Evolutionary conservation across 441 rosid species (phyloP), one percentile per base, ranked within the genome.

Genomic region (Erodium moschatum): DNA sequence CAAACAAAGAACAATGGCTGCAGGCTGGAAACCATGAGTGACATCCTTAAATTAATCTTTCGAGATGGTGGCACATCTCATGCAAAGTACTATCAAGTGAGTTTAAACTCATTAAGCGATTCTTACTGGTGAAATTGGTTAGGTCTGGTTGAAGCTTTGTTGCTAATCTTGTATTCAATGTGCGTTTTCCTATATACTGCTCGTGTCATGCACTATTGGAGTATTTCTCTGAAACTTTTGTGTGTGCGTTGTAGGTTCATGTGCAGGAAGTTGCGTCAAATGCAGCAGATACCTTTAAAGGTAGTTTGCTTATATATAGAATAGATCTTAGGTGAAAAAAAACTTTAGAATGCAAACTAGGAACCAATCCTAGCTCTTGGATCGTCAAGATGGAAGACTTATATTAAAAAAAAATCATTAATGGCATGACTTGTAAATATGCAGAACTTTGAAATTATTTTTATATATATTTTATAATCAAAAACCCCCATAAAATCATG

Each of bases 11-110:
- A 79, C 74, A 66, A 77, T 64, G 81, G 69, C 68, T 86, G 91
- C 84, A 88, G 90, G 87, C 87, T 94, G 76, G 96, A 91, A 81
- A 82, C 81, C 70, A 77, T 89, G 70, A 80, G 80, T 21, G 89
- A 88, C 71, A 87, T 89, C 68, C 91, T 94, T 71, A 82, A 82
- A 75, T 76, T 85, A 71, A 83, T 94, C 72, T 94, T 88, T 78
- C 84, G 78, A 81, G 99, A 85, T 64, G 78, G 82, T 70, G 78
- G 79, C 75, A 83, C 76, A 63, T 65, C 77, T 56, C 97, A 87
- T 86, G 86, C 94, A 2, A 77, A 81, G 72, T 84, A 70, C 72
- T 94, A 94, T 78, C 88, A 92, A 50, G 99, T 91, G 86, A 88
- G 96, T 56, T 60, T 60, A 21, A 60, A 60, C 64, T 58, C 13